These are phyloP conservation scores for Musa acuminata DNA, from an alignment of 176 grass and related monocot species.

Conservation along the genomic window DNA sequence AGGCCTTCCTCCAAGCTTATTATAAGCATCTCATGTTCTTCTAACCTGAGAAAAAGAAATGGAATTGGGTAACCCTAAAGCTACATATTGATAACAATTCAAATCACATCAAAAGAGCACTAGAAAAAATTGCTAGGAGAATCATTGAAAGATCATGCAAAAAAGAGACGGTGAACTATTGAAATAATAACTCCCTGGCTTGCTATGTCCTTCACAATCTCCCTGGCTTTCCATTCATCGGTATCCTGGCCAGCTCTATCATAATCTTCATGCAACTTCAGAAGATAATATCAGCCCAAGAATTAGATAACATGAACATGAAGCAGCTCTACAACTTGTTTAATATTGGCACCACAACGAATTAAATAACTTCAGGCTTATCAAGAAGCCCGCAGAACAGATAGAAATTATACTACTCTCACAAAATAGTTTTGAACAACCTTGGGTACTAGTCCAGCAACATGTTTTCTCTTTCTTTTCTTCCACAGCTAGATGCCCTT, in stretches of 20 bases:
- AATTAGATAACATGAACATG: neutral
- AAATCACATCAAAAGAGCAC: too few species aligned
- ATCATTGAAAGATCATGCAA: too few species aligned
- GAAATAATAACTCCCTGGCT: neutral
- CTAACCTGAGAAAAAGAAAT: conserved; percentile 52
- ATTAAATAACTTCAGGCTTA: conserved; percentile 1
- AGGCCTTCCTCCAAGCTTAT: conserved; percentile 63
- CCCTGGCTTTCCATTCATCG: conserved; percentile 87
- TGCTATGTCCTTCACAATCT: conserved; percentile 84
- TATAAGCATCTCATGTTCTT: conserved; percentile 81
- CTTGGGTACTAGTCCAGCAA: conserved; percentile 54
- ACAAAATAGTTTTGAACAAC: conserved; percentile 17
- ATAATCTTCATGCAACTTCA: conserved; percentile 54
- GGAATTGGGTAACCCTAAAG: too few species aligned
- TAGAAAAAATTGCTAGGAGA: too few species aligned
- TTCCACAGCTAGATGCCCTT: conserved; percentile 82
- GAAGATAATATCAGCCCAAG: conserved; percentile 20
- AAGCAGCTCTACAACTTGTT: neutral
- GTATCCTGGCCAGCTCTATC: conserved; percentile 64
- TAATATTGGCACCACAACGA: neutral
- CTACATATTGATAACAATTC: too few species aligned
- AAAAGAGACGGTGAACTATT: too few species aligned
- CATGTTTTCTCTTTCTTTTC: conserved; percentile 62
- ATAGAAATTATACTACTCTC: neutral
- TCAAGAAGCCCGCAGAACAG: too few species aligned